phyloP scores from a whole-genome alignment of 208 protist species.

The Leptomonas pyrrhocoris region DNA sequence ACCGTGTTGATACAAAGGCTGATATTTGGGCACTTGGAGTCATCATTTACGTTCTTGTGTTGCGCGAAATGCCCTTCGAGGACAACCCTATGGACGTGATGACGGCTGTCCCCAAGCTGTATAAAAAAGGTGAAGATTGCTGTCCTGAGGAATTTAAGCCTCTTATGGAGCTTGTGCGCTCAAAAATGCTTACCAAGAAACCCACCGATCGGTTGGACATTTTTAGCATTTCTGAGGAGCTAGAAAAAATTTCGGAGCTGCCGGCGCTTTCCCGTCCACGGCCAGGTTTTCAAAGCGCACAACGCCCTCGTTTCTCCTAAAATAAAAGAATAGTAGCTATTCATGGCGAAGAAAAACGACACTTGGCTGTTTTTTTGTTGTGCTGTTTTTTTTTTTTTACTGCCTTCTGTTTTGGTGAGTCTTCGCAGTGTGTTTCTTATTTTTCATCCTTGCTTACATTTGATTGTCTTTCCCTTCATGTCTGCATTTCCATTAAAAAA shows the following conservation, averaged over 20 bases:
- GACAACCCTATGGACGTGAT: slow-evolving; percentile 76
- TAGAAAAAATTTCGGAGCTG: slow-evolving; percentile 44
- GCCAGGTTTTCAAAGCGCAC: slow-evolving; percentile 48
- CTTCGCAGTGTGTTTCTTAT: slow-evolving; percentile 12
- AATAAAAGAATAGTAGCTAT: background rate
- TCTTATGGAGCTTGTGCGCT: slow-evolving; percentile 57
- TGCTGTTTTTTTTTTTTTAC: background rate
- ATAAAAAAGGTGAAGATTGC: slow-evolving; percentile 25
- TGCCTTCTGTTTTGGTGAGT: background rate
- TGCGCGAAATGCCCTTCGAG: slow-evolving; percentile 91
- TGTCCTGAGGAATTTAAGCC: slow-evolving; percentile 45
- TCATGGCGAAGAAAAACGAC: background rate
- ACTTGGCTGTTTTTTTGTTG: background rate
- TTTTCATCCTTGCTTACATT: slow-evolving; percentile 6
- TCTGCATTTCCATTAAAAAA: background rate
- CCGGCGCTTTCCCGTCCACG: slow-evolving; percentile 33
- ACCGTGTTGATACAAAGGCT: slow-evolving; percentile 85
- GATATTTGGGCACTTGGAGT: slow-evolving; percentile 96
- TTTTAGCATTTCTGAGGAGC: slow-evolving; percentile 53
- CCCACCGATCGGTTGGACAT: slow-evolving; percentile 61
- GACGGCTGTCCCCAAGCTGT: slow-evolving; percentile 55
- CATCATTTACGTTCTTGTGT: slow-evolving; percentile 93
- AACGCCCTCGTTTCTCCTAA: slow-evolving; percentile 51
- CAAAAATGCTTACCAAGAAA: slow-evolving; percentile 65
- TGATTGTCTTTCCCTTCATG: slow-evolving; percentile 15